Percentiles rank a stretch among this genome's conserved stretches.
Conservation (phyloP, 2,329 filamentous ascomycete species). For the Westerdykella ornata region DNA sequence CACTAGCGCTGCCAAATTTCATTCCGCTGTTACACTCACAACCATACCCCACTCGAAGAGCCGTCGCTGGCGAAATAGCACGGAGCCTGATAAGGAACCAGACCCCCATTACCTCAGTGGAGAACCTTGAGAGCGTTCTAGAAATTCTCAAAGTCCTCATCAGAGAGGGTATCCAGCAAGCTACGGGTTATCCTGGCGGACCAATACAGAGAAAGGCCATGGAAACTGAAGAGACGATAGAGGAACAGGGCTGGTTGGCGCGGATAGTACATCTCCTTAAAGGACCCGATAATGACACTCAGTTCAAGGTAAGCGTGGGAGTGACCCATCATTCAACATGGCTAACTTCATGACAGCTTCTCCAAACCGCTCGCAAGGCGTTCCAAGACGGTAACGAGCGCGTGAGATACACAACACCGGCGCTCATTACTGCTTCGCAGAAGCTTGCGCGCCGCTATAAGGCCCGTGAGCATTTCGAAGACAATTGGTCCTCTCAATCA, state of each 20-base stretch:
- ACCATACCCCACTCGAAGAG: slow-evolving; percentile 83
- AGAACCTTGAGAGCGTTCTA: slow-evolving; percentile 80
- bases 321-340: background rate
- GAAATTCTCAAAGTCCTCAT: slow-evolving; percentile 86
- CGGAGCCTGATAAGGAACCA: slow-evolving; percentile 75
- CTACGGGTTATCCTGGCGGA: slow-evolving; percentile 76
- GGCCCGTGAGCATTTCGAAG: slow-evolving; percentile 76
- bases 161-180: slow-evolving; percentile 76
- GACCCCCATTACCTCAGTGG: slow-evolving; percentile 67
- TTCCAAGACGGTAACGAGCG: slow-evolving; percentile 90
- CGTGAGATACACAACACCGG: slow-evolving; percentile 90
- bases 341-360: slow-evolving; percentile 47
- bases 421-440: slow-evolving; percentile 81
- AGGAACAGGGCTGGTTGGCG: slow-evolving; percentile 96
- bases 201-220: slow-evolving; percentile 64
- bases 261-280: slow-evolving; percentile 83
- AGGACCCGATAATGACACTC: slow-evolving; percentile 79
- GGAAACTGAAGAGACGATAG: slow-evolving; percentile 95
- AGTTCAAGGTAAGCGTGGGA: slow-evolving; percentile 59
- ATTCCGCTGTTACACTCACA: slow-evolving; percentile 85
- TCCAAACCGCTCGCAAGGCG: slow-evolving; percentile 80
- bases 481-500: slow-evolving; percentile 65
- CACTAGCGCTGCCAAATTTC: slow-evolving; percentile 83
- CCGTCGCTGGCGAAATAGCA: slow-evolving; percentile 83
- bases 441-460: slow-evolving; percentile 88